These are phyloP conservation scores for Musa troglodytarum DNA, from an alignment of 176 grass and related monocot genomes.

Conservation along the genomic window DNA sequence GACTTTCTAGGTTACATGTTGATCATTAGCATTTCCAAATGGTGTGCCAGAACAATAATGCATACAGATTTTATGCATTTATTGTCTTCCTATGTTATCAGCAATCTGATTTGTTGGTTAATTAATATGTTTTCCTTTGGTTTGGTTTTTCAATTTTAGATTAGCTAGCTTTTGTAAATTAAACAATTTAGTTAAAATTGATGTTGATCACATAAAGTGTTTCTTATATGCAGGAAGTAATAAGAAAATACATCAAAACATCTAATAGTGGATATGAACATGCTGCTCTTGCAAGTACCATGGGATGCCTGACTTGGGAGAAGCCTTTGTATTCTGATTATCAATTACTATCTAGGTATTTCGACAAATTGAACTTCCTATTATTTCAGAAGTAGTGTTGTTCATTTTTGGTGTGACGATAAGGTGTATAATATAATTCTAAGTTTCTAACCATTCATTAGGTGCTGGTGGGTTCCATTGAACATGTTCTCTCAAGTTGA, in stretches of 20 bases:
- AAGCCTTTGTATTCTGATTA: slow-evolving; percentile 80
- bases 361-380: background rate
- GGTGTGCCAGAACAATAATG: background rate
- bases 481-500: background rate
- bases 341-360: slow-evolving; percentile 71
- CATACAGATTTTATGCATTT: background rate
- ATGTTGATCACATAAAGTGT: background rate
- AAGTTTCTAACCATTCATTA: background rate
- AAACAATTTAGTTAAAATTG: background rate
- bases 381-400: background rate
- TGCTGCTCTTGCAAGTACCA: slow-evolving; percentile 78
- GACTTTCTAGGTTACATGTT: too few relatives aligned
- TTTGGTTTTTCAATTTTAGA: background rate
- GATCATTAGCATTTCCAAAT: background rate
- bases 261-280: slow-evolving; percentile 73
- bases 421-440: background rate
- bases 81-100: background rate
- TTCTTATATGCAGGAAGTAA: slow-evolving; percentile 47
- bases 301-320: slow-evolving; percentile 76
- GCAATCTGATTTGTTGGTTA: background rate
- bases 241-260: slow-evolving; percentile 73
- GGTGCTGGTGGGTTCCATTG: background rate
- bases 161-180: background rate
- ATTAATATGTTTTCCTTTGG: background rate
- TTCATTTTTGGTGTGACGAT: background rate